Percentiles rank a stretch among this genome's conserved stretches.
These are phyloP conservation scores for Carex myosuroides DNA, from an alignment of 176 grass and related monocot species.

Conservation along the genomic window DNA sequence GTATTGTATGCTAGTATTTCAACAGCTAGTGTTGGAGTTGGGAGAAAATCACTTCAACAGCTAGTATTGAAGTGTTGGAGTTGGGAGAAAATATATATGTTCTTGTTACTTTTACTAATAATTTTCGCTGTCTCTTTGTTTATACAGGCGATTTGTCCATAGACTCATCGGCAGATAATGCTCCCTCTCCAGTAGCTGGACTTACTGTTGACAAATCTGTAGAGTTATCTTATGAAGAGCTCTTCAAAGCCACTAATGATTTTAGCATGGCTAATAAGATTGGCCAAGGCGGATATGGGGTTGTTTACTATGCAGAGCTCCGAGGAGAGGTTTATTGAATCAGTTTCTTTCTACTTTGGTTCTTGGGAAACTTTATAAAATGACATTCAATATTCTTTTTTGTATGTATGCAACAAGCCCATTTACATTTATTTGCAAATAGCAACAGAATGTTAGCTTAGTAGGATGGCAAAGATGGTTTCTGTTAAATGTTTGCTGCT, in stretches of 20 bases:
- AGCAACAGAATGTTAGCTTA: no score
- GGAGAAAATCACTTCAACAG: no score
- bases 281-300: constrained; percentile 74
- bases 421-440: no score
- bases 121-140: background rate
- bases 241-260: constrained; percentile 68
- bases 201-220: constrained; percentile 86
- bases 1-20: no score
- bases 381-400: no score
- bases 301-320: constrained; percentile 71
- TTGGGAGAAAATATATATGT: no score
- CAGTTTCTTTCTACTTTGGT: constrained; percentile 15
- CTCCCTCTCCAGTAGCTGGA: constrained; percentile 38
- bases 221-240: constrained; percentile 87
- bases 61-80: no score
- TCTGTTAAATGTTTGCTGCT: no score
- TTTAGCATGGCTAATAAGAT: constrained; percentile 95
- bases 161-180: constrained; percentile 13
- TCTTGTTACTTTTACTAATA: background rate
- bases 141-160: constrained; percentile 14
- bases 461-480: no score
- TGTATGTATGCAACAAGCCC: no score
- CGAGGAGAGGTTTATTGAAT: constrained; percentile 72
- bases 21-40: no score
- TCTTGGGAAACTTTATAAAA: no score